phyloP scores from a whole-genome alignment of 441 rosid species.

The Breynia disticha region DNA sequence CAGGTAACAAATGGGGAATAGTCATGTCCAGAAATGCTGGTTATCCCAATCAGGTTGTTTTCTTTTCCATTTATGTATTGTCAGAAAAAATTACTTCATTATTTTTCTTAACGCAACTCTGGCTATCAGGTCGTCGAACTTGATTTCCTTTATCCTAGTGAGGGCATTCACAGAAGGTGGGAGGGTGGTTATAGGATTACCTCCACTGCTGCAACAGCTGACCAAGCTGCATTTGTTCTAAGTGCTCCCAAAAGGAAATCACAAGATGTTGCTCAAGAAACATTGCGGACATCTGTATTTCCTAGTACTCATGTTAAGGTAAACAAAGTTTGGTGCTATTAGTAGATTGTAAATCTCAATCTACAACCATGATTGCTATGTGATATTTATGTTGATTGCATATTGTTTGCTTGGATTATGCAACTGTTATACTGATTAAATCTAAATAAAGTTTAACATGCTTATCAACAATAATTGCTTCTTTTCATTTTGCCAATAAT shows the following conservation, averaged over 20 bases:
- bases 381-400: neutral
- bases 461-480: neutral
- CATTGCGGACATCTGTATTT: slow-evolving; percentile 34
- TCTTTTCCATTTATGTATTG: slow-evolving; percentile 1
- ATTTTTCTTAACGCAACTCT: neutral
- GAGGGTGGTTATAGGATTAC: slow-evolving; percentile 40
- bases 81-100: slow-evolving; percentile 9
- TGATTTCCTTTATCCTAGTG: slow-evolving; percentile 51
- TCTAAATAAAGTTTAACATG: neutral
- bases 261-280: slow-evolving; percentile 35
- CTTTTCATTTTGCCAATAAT: neutral
- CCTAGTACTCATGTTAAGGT: slow-evolving; percentile 36
- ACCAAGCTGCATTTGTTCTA: slow-evolving; percentile 40
- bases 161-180: slow-evolving; percentile 50
- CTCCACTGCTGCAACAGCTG: slow-evolving; percentile 39
- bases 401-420: neutral
- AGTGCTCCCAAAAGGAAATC: slow-evolving; percentile 35
- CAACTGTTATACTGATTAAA: no score
- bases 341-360: neutral
- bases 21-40: slow-evolving; percentile 51
- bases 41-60: slow-evolving; percentile 36
- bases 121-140: slow-evolving; percentile 39
- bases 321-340: neutral
- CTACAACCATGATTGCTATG: neutral
- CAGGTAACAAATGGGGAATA: slow-evolving; percentile 47